phyloP scores from a whole-genome alignment of 108 stramenopile species.

The Bacterosira constricta region DNA sequence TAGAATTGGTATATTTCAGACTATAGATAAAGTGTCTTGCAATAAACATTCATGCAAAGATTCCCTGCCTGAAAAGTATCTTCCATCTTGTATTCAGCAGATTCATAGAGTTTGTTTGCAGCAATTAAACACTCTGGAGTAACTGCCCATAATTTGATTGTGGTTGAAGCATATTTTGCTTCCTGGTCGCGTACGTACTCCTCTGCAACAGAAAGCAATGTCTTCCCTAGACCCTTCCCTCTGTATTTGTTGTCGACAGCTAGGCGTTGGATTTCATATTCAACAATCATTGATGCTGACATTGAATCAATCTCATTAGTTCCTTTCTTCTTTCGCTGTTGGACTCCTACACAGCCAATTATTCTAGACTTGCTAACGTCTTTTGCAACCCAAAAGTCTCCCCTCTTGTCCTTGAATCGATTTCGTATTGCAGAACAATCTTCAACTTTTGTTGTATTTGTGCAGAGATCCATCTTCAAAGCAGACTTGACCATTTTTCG shows the following conservation, averaged over 20 bases:
- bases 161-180: neutral
- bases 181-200: conserved; percentile 14
- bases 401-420: conserved; percentile 39
- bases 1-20: no score
- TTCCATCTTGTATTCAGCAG: conserved; percentile 43
- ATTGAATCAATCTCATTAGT: neutral
- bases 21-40: conserved; percentile 14
- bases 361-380: conserved; percentile 14
- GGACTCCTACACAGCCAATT: conserved; percentile 69
- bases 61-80: conserved; percentile 35
- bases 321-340: conserved; percentile 31
- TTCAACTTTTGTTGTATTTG: neutral
- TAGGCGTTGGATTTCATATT: conserved; percentile 67
- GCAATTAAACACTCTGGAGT: conserved; percentile 52
- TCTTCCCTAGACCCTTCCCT: conserved; percentile 61
- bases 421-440: conserved; percentile 26
- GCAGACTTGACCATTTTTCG: conserved; percentile 70
- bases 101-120: conserved; percentile 60
- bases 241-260: conserved; percentile 58
- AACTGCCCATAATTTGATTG: conserved; percentile 46
- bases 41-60: conserved; percentile 41
- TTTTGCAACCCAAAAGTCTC: conserved; percentile 58
- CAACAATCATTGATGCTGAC: conserved; percentile 20
- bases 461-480: conserved; percentile 58
- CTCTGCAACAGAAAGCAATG: conserved; percentile 52